Conservation (phyloP, 1,284 basidiomycete species). For the Naganishia liquefaciens region DNA sequence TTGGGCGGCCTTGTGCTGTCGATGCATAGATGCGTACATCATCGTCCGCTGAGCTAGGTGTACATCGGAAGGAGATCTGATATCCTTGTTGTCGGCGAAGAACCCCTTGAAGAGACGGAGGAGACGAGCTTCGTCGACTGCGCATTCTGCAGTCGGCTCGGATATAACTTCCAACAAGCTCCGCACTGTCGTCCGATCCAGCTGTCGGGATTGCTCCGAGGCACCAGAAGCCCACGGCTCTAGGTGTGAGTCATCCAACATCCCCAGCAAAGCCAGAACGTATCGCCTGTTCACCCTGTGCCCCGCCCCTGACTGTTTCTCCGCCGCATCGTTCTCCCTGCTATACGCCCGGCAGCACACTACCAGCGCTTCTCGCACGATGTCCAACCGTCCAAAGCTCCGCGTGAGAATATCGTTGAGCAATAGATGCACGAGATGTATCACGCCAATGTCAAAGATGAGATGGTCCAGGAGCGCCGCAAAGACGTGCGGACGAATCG, state of each 20-base stretch:
- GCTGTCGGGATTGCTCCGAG: neutral
- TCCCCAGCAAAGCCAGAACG: conserved; percentile 11
- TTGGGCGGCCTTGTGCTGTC: neutral
- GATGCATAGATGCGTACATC: neutral
- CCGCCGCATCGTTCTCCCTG: neutral
- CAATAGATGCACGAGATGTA: conserved; percentile 17
- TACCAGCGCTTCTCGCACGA: conserved; percentile 14
- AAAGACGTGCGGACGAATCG: conserved; percentile 1
- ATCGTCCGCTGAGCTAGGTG: conserved; percentile 12
- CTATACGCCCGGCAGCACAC: neutral
- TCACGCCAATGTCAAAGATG: conserved; percentile 5
- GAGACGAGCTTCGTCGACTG: neutral
- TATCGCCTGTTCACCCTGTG: neutral
- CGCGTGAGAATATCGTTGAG: conserved; percentile 18
- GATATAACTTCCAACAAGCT: neutral
- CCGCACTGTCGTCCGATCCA: neutral
- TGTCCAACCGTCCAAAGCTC: conserved; percentile 19
- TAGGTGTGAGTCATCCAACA: conserved; percentile 21
- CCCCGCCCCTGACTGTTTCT: neutral
- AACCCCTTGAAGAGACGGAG: neutral
- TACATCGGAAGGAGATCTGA: neutral
- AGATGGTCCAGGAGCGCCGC: conserved; percentile 10
- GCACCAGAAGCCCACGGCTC: no score
- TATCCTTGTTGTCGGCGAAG: neutral
- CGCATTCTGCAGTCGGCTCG: neutral